These are phyloP conservation scores for Ganoderma meredithae DNA, from an alignment of 1,284 basidiomycete species.

Conservation along the genomic window DNA sequence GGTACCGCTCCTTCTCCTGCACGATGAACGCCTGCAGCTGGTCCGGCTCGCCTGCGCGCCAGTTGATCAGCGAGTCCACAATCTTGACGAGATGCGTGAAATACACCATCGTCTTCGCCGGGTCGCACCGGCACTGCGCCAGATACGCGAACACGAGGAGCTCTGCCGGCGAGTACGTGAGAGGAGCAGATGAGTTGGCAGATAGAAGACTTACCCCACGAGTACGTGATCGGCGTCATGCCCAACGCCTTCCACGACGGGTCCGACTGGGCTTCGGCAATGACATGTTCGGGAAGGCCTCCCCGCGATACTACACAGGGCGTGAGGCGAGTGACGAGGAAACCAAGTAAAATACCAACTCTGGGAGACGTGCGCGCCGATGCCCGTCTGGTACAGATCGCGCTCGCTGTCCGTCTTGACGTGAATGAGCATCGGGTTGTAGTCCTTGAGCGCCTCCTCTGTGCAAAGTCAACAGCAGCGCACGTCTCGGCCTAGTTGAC, in stretches of 20 bases:
- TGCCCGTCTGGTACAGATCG: conserved; percentile 71
- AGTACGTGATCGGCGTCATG: conserved; percentile 68
- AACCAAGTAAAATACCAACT: conserved; percentile 51
- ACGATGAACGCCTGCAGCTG: conserved; percentile 63
- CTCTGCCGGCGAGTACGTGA: conserved; percentile 48
- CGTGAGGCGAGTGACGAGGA: conserved; percentile 40
- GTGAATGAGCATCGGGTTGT: conserved; percentile 26
- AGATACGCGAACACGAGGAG: conserved; percentile 78
- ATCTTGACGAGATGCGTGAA: conserved; percentile 65
- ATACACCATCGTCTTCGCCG: conserved; percentile 63
- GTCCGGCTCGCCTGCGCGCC: conserved; percentile 50
- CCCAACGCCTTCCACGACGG: conserved; percentile 60
- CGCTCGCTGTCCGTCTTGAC: conserved; percentile 66
- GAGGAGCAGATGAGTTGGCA: background rate
- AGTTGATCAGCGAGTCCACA: conserved; percentile 54
- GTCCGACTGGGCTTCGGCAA: conserved; percentile 47
- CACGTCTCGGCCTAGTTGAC: conserved; percentile 13
- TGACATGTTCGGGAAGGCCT: conserved; percentile 49
- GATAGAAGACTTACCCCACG: conserved; percentile 54
- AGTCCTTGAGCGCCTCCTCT: conserved; percentile 35
- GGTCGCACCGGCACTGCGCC: conserved; percentile 81
- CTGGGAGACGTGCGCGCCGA: conserved; percentile 80
- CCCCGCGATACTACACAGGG: conserved; percentile 57
- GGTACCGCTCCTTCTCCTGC: conserved; percentile 66
- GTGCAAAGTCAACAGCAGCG: conserved; percentile 10